phyloP scores from a whole-genome alignment of 805 yeast genomes.

The Metschnikowia peoriensis region DNA sequence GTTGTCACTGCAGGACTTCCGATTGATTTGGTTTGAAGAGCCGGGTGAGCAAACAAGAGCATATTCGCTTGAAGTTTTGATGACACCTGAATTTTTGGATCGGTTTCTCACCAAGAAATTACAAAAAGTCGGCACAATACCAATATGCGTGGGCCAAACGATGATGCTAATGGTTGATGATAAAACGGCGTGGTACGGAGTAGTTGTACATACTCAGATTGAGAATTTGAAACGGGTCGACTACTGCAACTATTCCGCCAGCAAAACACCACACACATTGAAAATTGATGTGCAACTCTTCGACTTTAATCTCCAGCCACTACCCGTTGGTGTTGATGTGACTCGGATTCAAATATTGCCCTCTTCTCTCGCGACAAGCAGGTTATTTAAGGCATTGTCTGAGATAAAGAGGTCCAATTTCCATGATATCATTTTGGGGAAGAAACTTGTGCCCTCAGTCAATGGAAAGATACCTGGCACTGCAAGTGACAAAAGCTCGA shows the following conservation, averaged over 20 bases:
- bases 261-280: slow-evolving; percentile 20
- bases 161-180: slow-evolving; percentile 51
- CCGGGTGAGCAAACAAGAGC: slow-evolving; percentile 39
- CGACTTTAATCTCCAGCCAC: slow-evolving; percentile 52
- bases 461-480: slow-evolving; percentile 34
- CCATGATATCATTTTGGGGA: slow-evolving; percentile 52
- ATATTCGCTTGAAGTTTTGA: slow-evolving; percentile 40
- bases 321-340: slow-evolving; percentile 45
- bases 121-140: slow-evolving; percentile 51
- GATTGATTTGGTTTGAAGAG: slow-evolving; percentile 17
- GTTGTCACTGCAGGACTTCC: slow-evolving; percentile 50
- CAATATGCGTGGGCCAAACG: slow-evolving; percentile 57
- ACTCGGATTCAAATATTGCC: slow-evolving; percentile 47
- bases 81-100: slow-evolving; percentile 47
- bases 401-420: slow-evolving; percentile 51
- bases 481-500: slow-evolving; percentile 4
- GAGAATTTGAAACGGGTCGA: not conserved
- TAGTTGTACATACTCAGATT: slow-evolving; percentile 41
- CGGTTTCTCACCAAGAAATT: slow-evolving; percentile 48
- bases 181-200: slow-evolving; percentile 56
- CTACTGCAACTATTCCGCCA: not conserved
- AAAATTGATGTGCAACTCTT: slow-evolving; percentile 51
- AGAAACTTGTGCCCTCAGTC: slow-evolving; percentile 51
- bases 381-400: slow-evolving; percentile 65
- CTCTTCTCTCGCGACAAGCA: slow-evolving; percentile 56